Evolutionary conservation across 345 rosid species (phyloP), one percentile per base, ranked within the genome.

Genomic region (Populus pruinosa): DNA sequence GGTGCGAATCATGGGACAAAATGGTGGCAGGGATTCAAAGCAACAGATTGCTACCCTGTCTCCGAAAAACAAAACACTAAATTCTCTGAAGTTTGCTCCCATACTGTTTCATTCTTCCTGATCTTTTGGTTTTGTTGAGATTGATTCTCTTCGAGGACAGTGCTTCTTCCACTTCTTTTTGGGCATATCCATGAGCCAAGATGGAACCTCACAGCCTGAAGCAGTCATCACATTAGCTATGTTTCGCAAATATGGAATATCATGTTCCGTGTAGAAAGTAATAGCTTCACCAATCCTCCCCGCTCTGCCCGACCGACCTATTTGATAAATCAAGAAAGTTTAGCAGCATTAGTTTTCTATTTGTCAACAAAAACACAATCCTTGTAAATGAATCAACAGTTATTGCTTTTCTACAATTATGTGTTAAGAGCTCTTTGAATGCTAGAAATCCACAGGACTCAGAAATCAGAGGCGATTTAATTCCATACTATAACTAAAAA

Each of bases 251-350:
- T 70, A 87, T 29, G 92, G 91, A 74, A 92, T 85, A 81, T 96
- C 97, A 50, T 88, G 90, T 86, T 93, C 97, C 1, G 94, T 90
- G 80, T 93, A 91, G 56, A 90, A 87, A 8, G 98, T 93, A 71
- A 96, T 81, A 8, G 94, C 97, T 88, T 93, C 97, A 77, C 99
- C 98, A 5, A 78, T 85, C 83, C 99, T 88, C 74, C 98, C 97
- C 23, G 99, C 97, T 85, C 99, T 87, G 63, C 98, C 97, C 0
- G 97, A 89, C 73, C 99, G 92, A 41, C 97, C 98, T 94, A 67
- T 83, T 72, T 10, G 18, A 17, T 36, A 68, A 6, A 73, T 76
- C 56, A 63, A 70, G 27, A 53, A 71, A 43, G 67, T 65, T 63
- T 62, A 9, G 65, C 31, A 61, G 21, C 11, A 61, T 55, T 33